Evolutionary conservation across 202 grass and related monocot genomes (phyloP).

Genomic region (Digitaria exilis): DNA sequence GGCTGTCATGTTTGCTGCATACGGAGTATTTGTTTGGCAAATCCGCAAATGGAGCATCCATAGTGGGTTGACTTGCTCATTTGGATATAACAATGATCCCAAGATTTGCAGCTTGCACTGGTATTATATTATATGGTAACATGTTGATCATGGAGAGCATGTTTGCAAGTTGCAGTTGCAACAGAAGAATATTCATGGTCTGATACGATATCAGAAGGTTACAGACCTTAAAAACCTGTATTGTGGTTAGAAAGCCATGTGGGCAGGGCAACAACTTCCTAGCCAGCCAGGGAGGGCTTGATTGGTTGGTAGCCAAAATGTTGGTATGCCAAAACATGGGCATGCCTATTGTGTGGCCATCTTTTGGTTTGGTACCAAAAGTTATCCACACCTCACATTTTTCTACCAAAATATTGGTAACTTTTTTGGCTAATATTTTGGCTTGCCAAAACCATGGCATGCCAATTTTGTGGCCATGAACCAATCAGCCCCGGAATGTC

Average conservation of each 20-base stretch:
- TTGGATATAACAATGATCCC: neutral
- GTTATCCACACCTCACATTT: no score
- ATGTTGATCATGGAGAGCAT: constrained; percentile 39
- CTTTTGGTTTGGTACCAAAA: no score
- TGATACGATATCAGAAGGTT: constrained; percentile 6
- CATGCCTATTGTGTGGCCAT: no score
- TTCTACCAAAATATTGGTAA: no score
- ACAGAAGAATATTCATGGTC: constrained; percentile 12
- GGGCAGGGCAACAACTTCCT: neutral
- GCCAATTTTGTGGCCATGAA: no score
- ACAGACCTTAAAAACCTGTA: neutral
- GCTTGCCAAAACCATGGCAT: no score
- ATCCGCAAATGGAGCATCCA: constrained; percentile 10
- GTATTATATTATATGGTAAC: constrained; percentile 2
- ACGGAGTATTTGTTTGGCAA: no score
- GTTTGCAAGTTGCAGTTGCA: constrained; percentile 26
- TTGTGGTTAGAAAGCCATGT: constrained; percentile 11
- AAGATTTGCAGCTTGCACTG: constrained; percentile 24
- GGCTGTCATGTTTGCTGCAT: no score
- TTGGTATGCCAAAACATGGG: no score
- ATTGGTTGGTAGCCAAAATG: no score
- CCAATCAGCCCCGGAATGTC: no score
- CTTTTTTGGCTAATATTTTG: no score
- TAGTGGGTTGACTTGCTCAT: constrained; percentile 18
- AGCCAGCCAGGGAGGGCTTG: neutral